Evolutionary conservation across 345 rosid genomes (phyloP), one percentile per base, ranked within the genome.

Genomic region (Eucalyptus erythrocorys): DNA sequence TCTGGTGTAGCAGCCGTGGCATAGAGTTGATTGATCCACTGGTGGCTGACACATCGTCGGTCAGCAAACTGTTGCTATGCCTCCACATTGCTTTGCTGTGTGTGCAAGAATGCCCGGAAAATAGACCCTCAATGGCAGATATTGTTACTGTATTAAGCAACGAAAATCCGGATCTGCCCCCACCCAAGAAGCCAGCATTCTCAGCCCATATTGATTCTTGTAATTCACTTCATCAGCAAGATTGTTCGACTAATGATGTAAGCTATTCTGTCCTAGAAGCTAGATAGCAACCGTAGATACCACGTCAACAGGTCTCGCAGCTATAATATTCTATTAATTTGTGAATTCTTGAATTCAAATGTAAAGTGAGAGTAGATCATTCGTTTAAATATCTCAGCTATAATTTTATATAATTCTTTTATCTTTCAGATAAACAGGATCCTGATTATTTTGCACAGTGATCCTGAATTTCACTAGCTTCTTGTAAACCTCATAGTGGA

Each of bases 71-170:
- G 61, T 82, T 89, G 68, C 40, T 49, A 59, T 92, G 90, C 88
- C 85, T 91, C 86, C 90, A 90, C 42, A 53, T 92, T 24, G 92
- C 91, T 26, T 88, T 91, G 22, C n/a, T 92, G 45, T 92, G 92
- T 42, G 91, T 91, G 57, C 92, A 92, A 86, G 91, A 92, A 14
- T 12, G 43, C 26, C 87, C 89, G 49, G 71, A 53, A 34, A 89
- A 90, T 48, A 76, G 94, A 47, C 93, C 93, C 34, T 68, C 89
- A 30, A 90, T 81, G 92, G 85, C 90, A 27, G 48, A 86, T 43
- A 85, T 89, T 48, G 85, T 91, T 68, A 66, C 88, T 27, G 85
- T 87, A 90, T 85, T 92, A 37, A 87, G 76, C 50, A 86, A 47
- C 53, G 88, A 37, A 22, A 37, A 48, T 13, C 6, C 86, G 3